phyloP scores from a whole-genome alignment of 202 grass and related monocot species.

The Panicum hallii region DNA sequence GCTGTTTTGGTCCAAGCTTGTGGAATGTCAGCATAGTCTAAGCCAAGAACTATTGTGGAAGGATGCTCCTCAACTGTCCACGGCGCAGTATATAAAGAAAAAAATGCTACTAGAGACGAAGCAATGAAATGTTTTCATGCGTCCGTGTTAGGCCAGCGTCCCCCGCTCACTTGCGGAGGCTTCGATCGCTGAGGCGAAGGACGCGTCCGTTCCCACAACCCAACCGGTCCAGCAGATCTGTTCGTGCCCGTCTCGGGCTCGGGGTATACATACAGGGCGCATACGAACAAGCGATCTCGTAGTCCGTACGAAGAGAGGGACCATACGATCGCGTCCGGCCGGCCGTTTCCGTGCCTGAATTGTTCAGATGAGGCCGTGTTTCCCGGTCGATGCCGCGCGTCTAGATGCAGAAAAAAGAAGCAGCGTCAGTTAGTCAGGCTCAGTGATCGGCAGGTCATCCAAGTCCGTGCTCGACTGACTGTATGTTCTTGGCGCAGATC shows the following conservation, averaged over 20 bases:
- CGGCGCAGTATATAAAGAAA: too few species aligned
- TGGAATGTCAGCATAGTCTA: constrained; percentile 15
- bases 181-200: neutral
- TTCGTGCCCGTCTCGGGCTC: neutral
- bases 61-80: neutral
- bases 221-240: neutral
- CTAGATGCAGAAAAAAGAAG: neutral
- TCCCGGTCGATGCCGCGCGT: neutral
- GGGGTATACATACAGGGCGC: neutral
- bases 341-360: constrained; percentile 7
- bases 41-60: neutral
- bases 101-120: too few species aligned
- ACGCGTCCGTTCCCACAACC: neutral
- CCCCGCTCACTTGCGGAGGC: neutral
- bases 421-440: neutral
- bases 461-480: too few species aligned
- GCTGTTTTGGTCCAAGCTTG: constrained; percentile 17
- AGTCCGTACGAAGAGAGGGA: neutral
- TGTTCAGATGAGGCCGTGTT: neutral
- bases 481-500: too few species aligned
- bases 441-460: neutral
- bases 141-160: constrained; percentile 10
- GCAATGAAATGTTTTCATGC: neutral
- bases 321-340: neutral
- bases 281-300: neutral